Evolutionary conservation across 305 asterid species (phyloP).

Genomic region (Andrographis paniculata): DNA sequence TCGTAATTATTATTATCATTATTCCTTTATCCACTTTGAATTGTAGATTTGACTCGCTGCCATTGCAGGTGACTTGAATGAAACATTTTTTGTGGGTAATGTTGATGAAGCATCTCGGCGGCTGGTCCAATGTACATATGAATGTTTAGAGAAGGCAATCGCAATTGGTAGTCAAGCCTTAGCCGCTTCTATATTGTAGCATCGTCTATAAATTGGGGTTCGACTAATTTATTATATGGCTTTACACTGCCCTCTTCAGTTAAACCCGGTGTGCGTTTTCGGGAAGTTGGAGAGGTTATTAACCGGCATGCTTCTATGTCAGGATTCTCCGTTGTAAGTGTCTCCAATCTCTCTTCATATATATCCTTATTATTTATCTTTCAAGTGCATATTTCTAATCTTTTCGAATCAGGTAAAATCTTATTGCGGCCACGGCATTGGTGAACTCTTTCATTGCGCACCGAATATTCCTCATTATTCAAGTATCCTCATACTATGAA

Average conservation of each 20-base stretch:
- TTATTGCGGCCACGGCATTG: constrained; percentile 95
- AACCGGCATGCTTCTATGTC: constrained; percentile 89
- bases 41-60: constrained; percentile 3
- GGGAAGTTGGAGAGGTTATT: constrained; percentile 92
- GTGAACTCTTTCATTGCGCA: constrained; percentile 95
- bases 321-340: constrained; percentile 86
- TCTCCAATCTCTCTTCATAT: neutral
- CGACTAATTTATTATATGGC: neutral
- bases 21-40: neutral
- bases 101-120: constrained; percentile 82
- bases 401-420: constrained; percentile 55
- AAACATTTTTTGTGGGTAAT: constrained; percentile 90
- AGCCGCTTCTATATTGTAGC: neutral
- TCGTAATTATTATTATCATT: neutral
- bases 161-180: constrained; percentile 48
- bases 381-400: neutral
- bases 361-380: neutral
- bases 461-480: constrained; percentile 97
- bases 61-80: constrained; percentile 85
- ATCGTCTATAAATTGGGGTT: neutral
- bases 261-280: constrained; percentile 91
- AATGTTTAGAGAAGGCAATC: constrained; percentile 93
- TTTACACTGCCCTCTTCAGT: constrained; percentile 33
- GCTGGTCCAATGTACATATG: constrained; percentile 88
- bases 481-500: constrained; percentile 56